Base-by-base conservation (phyloP, 495 filamentous ascomycete species). In the Daldinia vernicosa region DNA sequence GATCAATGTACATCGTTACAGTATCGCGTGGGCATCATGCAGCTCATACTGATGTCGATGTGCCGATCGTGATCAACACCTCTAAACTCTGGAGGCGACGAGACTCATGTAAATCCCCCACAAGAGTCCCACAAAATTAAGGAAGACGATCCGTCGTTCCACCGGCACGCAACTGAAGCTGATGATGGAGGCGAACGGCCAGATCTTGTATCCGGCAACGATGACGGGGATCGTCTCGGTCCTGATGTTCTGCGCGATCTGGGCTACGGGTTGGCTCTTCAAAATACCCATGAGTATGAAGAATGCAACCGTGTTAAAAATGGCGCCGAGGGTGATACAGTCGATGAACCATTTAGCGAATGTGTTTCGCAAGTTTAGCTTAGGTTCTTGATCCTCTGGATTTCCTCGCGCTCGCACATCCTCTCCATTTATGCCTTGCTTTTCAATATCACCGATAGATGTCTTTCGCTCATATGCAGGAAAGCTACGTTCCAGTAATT, bases 91-190 rank as follows among this genome's bases (percentile, higher is more conserved):
- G 45, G 76, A 71, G 57, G 76, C 76, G 54, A 78, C 75, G 60
- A 78, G 67, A 62, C 74, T 76, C 76, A 78, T 77, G 69, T 78
- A 78, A 54, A 78, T 75, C 52, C 76, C 76, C 76, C 76, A 78
- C 58, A 78, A 43, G 24, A 78, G 57, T 33, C 76, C 76, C 50
- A 77, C 66, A 68, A 78, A 78, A 69, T 74, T 78, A 67, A 78
- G 72, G 60, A 76, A 78, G 39, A 78, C 76, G 66, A 78, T 78
- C 60, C 76, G 70, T 54, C 69, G 66, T 63, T 78, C 76, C 59
- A 78, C 76, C 17, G 76, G 76, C 26, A 78, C 63, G 40, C 70
- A 78, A 51, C 64, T 78, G 33, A 77, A 78, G 72, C 74, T 77
- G 56, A 78, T 70, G 60, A 78, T 75, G 33, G 76, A 78, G 4